Evolutionary conservation across 495 filamentous ascomycete species (phyloP).

Genomic region (Bathelium albidoporum): DNA sequence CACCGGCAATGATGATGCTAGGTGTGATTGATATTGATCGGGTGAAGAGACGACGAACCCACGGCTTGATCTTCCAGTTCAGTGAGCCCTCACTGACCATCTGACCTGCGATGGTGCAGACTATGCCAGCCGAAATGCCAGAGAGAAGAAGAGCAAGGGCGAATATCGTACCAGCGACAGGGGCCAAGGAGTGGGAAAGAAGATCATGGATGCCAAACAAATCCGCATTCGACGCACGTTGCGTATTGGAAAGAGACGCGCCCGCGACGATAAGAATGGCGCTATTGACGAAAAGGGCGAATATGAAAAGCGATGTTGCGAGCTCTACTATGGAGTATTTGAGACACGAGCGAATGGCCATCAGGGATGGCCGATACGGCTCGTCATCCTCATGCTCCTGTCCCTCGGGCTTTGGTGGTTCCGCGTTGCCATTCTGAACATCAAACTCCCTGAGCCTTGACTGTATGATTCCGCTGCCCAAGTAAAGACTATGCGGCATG

Average conservation of each 20-base stretch:
- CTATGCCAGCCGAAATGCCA: conserved; percentile 65
- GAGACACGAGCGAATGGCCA: conserved; percentile 68
- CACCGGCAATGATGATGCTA: conserved; percentile 70
- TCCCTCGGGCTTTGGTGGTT: neutral
- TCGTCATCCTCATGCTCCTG: conserved; percentile 2
- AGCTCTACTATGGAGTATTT: conserved; percentile 67
- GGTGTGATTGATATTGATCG: conserved; percentile 67
- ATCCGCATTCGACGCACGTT: conserved; percentile 51
- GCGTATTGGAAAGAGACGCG: conserved; percentile 55
- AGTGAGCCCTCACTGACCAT: conserved; percentile 75
- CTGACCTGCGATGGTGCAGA: conserved; percentile 76
- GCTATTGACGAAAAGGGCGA: conserved; percentile 85
- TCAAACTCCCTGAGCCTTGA: conserved; percentile 74
- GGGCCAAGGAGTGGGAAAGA: conserved; percentile 56
- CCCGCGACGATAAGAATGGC: conserved; percentile 85
- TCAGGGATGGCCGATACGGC: conserved; percentile 64
- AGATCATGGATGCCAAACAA: conserved; percentile 78
- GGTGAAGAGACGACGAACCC: conserved; percentile 62
- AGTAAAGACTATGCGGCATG: conserved; percentile 85
- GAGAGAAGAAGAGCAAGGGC: conserved; percentile 69
- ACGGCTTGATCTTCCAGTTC: conserved; percentile 58
- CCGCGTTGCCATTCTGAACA: conserved; percentile 15
- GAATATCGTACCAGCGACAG: conserved; percentile 64
- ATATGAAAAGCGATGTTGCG: conserved; percentile 69
- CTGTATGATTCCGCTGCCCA: conserved; percentile 84